phyloP scores from a whole-genome alignment of 2,329 filamentous ascomycete species.

The Colletotrichum spaethianum region DNA sequence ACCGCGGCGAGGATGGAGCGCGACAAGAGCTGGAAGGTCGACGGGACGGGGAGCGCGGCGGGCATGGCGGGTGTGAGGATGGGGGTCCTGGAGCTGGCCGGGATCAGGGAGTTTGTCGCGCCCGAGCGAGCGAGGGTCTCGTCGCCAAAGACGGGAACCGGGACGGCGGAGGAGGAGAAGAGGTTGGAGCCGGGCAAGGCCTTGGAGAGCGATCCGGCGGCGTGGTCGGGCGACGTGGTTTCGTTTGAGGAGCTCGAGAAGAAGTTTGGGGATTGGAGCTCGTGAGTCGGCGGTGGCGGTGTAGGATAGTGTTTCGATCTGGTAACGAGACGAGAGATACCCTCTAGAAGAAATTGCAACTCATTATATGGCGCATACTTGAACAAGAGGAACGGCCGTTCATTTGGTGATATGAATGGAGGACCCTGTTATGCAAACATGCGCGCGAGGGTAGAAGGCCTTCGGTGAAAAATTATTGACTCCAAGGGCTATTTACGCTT shows the following conservation, averaged over 20 bases:
- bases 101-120: slow-evolving; percentile 45
- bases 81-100: slow-evolving; percentile 59
- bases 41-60: slow-evolving; percentile 47
- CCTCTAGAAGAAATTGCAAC: slow-evolving; percentile 22
- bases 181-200: slow-evolving; percentile 31
- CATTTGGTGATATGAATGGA: not conserved
- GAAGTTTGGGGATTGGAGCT: slow-evolving; percentile 37
- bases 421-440: not conserved
- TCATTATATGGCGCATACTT: not conserved
- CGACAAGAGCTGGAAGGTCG: slow-evolving; percentile 45
- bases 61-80: slow-evolving; percentile 57
- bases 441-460: not conserved
- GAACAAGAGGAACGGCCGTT: not conserved
- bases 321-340: slow-evolving; percentile 8
- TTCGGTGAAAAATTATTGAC: not conserved
- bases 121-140: not conserved
- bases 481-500: not conserved
- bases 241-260: slow-evolving; percentile 53
- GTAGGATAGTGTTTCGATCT: slow-evolving; percentile 29
- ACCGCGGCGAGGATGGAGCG: slow-evolving; percentile 56
- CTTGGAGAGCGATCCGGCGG: slow-evolving; percentile 35
- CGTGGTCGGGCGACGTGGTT: slow-evolving; percentile 51
- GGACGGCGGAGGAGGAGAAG: not conserved
- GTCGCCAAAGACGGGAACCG: not conserved
- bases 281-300: not conserved